Evolutionary conservation across 2,329 filamentous ascomycete species (phyloP).

Genomic region (Hypocreales sp.): DNA sequence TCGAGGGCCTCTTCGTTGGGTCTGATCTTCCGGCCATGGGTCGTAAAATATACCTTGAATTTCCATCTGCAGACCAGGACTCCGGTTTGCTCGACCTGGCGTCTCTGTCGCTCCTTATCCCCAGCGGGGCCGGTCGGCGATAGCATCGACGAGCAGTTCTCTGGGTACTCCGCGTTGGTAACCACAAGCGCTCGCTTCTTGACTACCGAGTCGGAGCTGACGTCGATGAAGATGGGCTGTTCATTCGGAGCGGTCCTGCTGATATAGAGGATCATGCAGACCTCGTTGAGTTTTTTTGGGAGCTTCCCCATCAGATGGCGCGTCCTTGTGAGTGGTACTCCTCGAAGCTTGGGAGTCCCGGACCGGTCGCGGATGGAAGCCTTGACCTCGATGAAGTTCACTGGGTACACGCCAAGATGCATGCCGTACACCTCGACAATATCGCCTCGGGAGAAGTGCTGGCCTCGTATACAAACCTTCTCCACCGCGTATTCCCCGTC

Average conservation of each 20-base stretch:
- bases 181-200: slow-evolving; percentile 26
- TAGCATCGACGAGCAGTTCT: slow-evolving; percentile 16
- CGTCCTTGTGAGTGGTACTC: slow-evolving; percentile 20
- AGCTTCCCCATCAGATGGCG: slow-evolving; percentile 20
- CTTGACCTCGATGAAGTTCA: slow-evolving; percentile 26
- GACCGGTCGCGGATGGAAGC: slow-evolving; percentile 17
- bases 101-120: no score
- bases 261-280: slow-evolving; percentile 20
- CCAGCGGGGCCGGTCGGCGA: no score
- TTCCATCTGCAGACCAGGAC: slow-evolving; percentile 38
- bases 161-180: slow-evolving; percentile 39
- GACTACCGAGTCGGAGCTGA: slow-evolving; percentile 21
- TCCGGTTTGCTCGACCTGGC: slow-evolving; percentile 6
- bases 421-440: slow-evolving; percentile 14
- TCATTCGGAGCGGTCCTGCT: slow-evolving; percentile 17
- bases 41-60: slow-evolving; percentile 11
- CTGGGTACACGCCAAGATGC: slow-evolving; percentile 7
- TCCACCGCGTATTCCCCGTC: slow-evolving; percentile 10
- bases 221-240: slow-evolving; percentile 24
- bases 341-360: slow-evolving; percentile 16
- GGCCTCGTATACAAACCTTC: slow-evolving; percentile 3
- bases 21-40: slow-evolving; percentile 7
- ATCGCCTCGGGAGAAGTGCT: slow-evolving; percentile 8
- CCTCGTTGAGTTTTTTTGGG: slow-evolving; percentile 23
- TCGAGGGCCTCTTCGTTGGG: slow-evolving; percentile 21